Conservation (phyloP, 176 grass and related monocot species). For the Triticum turgidum region DNA sequence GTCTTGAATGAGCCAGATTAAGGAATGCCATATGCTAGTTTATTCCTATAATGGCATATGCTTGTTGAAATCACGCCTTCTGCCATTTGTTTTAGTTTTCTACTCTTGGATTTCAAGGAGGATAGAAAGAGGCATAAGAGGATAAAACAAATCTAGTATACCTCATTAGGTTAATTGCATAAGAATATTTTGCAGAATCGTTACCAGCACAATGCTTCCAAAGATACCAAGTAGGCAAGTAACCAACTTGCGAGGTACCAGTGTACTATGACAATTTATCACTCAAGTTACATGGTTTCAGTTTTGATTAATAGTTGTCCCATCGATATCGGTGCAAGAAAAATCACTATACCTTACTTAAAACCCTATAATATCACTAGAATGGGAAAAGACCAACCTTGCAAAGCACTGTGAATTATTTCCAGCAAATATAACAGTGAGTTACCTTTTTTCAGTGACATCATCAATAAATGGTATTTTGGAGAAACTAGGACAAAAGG, state of each 20-base stretch:
- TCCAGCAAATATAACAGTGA: background rate
- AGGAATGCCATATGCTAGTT: background rate
- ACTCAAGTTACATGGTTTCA: constrained; percentile 13
- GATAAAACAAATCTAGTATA: background rate
- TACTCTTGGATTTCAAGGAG: background rate
- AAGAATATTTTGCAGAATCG: background rate
- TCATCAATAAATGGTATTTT: constrained; percentile 73
- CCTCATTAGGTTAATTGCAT: background rate
- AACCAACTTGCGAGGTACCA: background rate
- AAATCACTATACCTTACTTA: background rate
- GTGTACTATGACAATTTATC: background rate
- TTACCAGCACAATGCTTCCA: background rate
- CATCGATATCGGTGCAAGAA: background rate
- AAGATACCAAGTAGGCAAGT: constrained; percentile 6
- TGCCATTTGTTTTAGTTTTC: constrained; percentile 12
- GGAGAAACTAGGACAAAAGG: constrained; percentile 67
- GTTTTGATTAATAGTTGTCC: background rate
- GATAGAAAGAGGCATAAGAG: background rate
- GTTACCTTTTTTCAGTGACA: constrained; percentile 46
- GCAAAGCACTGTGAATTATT: constrained; percentile 2
- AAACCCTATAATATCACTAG: background rate
- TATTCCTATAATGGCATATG: constrained; percentile 6
- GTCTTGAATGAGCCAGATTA: constrained; percentile 6
- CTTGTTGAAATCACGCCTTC: background rate
- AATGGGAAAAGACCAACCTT: background rate